Conservation (phyloP, 2,329 filamentous ascomycete species). For the Penicillium olsonii region DNA sequence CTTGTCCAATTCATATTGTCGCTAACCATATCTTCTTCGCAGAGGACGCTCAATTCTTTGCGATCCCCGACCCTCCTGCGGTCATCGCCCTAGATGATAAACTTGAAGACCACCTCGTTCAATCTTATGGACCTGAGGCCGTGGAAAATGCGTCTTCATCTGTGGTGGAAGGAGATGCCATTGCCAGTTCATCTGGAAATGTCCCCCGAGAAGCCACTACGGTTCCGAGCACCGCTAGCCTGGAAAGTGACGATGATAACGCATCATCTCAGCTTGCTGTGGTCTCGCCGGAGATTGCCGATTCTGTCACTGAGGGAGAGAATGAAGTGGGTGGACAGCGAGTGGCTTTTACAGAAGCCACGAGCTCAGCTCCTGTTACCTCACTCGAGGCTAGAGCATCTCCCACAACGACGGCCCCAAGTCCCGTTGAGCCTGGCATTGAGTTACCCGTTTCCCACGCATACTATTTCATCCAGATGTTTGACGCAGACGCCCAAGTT, state of each 20-base stretch:
- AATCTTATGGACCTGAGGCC: slow-evolving; percentile 27
- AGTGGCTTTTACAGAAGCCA: slow-evolving; percentile 21
- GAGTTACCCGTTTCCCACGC: slow-evolving; percentile 37
- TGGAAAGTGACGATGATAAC: not conserved
- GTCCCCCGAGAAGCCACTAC: not conserved
- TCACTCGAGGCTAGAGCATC: slow-evolving; percentile 16
- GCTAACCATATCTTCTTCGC: slow-evolving; percentile 6
- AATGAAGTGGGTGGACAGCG: slow-evolving; percentile 31
- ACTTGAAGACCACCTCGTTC: slow-evolving; percentile 31
- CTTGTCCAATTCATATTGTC: not conserved
- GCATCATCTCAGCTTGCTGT: slow-evolving; percentile 2
- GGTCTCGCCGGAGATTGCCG: slow-evolving; percentile 15
- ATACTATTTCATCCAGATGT: slow-evolving; percentile 55
- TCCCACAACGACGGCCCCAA: slow-evolving; percentile 1
- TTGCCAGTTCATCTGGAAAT: slow-evolving; percentile 32
- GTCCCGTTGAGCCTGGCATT: slow-evolving; percentile 20
- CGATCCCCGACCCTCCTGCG: slow-evolving; percentile 36
- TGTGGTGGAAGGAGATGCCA: slow-evolving; percentile 22
- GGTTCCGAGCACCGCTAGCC: not conserved
- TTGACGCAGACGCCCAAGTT: slow-evolving; percentile 51
- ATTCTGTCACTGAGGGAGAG: slow-evolving; percentile 21
- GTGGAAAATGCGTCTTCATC: slow-evolving; percentile 19
- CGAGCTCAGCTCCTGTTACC: slow-evolving; percentile 1
- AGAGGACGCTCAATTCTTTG: slow-evolving; percentile 40
- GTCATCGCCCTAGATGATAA: slow-evolving; percentile 28